Conservation (phyloP, 345 rosid genomes). For the Gossypium rotundifolium region DNA sequence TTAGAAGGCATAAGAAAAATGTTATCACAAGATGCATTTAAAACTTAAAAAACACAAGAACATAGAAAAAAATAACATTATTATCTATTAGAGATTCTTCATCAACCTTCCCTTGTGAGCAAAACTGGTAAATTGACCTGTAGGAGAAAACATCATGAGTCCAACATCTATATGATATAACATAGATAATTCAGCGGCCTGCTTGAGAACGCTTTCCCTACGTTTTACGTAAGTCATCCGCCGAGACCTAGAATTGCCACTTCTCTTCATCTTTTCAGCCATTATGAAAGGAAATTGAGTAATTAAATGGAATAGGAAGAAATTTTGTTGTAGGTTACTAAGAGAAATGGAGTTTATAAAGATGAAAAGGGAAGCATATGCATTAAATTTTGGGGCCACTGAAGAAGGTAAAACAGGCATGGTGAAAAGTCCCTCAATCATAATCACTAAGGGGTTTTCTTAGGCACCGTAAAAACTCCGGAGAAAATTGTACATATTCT, state of each 20-base stretch:
- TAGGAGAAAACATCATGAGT: constrained; percentile 31
- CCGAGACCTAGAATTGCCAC: not conserved
- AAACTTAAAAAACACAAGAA: not conserved
- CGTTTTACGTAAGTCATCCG: constrained; percentile 23
- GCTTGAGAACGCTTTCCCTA: constrained; percentile 25
- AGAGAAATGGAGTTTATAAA: not conserved
- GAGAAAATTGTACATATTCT: not conserved
- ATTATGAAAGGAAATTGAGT: not conserved
- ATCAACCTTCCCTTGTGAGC: constrained; percentile 26
- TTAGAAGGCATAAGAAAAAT: not conserved
- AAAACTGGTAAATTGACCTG: constrained; percentile 20
- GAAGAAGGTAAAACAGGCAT: constrained; percentile 4
- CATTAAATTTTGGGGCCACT: constrained; percentile 3
- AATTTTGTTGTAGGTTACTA: not conserved
- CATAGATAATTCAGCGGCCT: constrained; percentile 23
- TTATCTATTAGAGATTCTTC: not conserved
- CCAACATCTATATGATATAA: constrained; percentile 23
- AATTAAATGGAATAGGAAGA: not conserved
- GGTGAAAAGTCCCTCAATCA: not conserved
- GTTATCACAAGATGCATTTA: not conserved
- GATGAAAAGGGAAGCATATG: not conserved
- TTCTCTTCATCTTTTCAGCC: constrained; percentile 19
- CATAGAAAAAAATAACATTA: not conserved
- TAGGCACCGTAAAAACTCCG: not conserved
- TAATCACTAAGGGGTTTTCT: constrained; percentile 11